phyloP scores from a whole-genome alignment of 1,284 basidiomycete genomes.

The Heterobasidion irregulare region DNA sequence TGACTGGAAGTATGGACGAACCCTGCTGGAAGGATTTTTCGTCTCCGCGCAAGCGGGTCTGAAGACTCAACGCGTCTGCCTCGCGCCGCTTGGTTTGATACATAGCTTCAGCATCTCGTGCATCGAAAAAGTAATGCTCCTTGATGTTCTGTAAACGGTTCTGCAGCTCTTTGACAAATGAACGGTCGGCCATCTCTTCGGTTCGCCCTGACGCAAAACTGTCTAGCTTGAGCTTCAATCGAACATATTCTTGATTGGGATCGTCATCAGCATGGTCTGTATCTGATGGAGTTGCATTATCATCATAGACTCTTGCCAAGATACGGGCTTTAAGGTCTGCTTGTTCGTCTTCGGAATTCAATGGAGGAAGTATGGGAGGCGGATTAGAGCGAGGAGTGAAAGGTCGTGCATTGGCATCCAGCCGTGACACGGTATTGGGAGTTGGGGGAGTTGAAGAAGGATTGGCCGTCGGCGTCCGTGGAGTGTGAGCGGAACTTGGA shows the following conservation, averaged over 20 bases:
- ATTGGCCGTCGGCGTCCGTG: neutral
- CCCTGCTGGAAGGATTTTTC: conserved; percentile 15
- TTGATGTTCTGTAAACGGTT: conserved; percentile 47
- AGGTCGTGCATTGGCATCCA: conserved; percentile 26
- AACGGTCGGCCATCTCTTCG: conserved; percentile 27
- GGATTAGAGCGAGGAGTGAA: conserved; percentile 24
- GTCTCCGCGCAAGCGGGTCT: conserved; percentile 38
- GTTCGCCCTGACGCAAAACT: conserved; percentile 27
- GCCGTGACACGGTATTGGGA: conserved; percentile 10
- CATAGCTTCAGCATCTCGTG: conserved; percentile 55
- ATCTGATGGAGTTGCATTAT: conserved; percentile 11
- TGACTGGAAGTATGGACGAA: neutral
- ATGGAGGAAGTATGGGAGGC: neutral
- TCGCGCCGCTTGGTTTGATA: conserved; percentile 52
- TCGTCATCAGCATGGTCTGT: conserved; percentile 37
- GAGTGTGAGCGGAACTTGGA: conserved; percentile 15
- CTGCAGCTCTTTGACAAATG: conserved; percentile 38
- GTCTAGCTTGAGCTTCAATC: conserved; percentile 47
- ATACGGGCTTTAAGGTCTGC: neutral
- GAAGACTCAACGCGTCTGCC: conserved; percentile 40
- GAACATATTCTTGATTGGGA: conserved; percentile 56
- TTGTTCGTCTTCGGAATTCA: neutral
- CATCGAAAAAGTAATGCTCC: conserved; percentile 70
- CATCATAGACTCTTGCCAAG: neutral
- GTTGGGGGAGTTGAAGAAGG: conserved; percentile 11